Conservation (phyloP, 1,284 basidiomycete genomes). For the Boletus semigastroideus region DNA sequence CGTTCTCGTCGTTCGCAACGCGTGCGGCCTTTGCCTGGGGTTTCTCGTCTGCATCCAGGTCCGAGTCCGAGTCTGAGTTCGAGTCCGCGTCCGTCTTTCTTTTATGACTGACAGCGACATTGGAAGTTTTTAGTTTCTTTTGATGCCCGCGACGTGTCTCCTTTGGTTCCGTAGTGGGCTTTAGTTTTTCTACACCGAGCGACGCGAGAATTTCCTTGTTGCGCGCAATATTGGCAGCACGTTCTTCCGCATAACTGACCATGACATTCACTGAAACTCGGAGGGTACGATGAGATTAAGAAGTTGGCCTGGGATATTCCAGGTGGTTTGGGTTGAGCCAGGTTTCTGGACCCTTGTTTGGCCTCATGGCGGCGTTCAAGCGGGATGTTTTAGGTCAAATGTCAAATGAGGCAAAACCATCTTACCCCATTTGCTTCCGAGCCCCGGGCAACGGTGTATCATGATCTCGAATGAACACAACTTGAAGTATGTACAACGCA, state of each 20-base stretch:
- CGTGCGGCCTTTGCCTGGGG: slow-evolving; percentile 31
- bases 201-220: slow-evolving; percentile 46
- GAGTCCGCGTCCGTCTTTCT: slow-evolving; percentile 17
- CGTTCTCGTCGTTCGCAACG: slow-evolving; percentile 29
- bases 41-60: slow-evolving; percentile 7
- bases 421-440: too few species aligned
- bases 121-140: slow-evolving; percentile 7
- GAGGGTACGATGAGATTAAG: neutral
- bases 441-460: too few species aligned
- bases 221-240: slow-evolving; percentile 47
- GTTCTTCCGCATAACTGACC: slow-evolving; percentile 46
- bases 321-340: too few species aligned
- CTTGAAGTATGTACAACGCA: slow-evolving; percentile 1
- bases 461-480: neutral
- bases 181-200: slow-evolving; percentile 43
- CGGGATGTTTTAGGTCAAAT: too few species aligned
- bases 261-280: slow-evolving; percentile 2
- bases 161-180: slow-evolving; percentile 46
- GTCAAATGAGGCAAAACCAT: neutral
- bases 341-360: too few species aligned
- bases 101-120: slow-evolving; percentile 5
- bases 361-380: too few species aligned
- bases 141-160: slow-evolving; percentile 32
- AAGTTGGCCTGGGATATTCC: too few species aligned
- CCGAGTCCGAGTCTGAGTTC: slow-evolving; percentile 8